phyloP scores from a whole-genome alignment of 2,329 filamentous ascomycete species.

The Exserohilum rostratum region DNA sequence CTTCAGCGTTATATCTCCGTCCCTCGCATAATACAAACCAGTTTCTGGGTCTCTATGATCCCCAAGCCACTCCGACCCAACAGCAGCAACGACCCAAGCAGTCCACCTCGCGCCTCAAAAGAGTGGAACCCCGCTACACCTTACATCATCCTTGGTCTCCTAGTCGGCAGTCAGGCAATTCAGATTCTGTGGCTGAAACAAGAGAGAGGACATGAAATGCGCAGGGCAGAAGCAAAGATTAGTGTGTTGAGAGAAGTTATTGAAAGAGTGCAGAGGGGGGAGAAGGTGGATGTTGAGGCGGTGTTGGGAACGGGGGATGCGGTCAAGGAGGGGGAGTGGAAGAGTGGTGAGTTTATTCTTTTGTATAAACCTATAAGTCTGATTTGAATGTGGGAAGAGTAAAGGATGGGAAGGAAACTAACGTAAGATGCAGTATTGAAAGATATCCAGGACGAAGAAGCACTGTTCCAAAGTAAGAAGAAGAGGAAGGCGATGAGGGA shows the following conservation, averaged over 20 bases:
- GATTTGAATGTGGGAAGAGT: too few species aligned
- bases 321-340: constrained; percentile 82
- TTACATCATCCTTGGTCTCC: constrained; percentile 70
- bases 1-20: constrained; percentile 34
- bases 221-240: constrained; percentile 81
- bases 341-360: constrained; percentile 67
- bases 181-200: constrained; percentile 84
- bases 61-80: constrained; percentile 32
- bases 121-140: constrained; percentile 65
- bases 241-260: constrained; percentile 77
- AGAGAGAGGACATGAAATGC: constrained; percentile 72
- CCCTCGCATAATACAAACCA: constrained; percentile 46
- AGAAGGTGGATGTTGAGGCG: constrained; percentile 73
- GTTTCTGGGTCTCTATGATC: constrained; percentile 48
- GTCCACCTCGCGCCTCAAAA: constrained; percentile 25
- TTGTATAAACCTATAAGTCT: too few species aligned
- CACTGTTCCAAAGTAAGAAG: constrained; percentile 55
- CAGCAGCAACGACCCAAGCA: too few species aligned
- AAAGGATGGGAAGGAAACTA: constrained; percentile 17
- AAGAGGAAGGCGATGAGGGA: constrained; percentile 33
- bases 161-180: constrained; percentile 95
- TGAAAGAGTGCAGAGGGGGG: constrained; percentile 40
- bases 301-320: constrained; percentile 78
- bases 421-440: constrained; percentile 60
- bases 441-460: constrained; percentile 70